These are phyloP conservation scores for Davidsoniella eucalypti DNA, from an alignment of 2,329 filamentous ascomycete genomes.

Conservation along the genomic window DNA sequence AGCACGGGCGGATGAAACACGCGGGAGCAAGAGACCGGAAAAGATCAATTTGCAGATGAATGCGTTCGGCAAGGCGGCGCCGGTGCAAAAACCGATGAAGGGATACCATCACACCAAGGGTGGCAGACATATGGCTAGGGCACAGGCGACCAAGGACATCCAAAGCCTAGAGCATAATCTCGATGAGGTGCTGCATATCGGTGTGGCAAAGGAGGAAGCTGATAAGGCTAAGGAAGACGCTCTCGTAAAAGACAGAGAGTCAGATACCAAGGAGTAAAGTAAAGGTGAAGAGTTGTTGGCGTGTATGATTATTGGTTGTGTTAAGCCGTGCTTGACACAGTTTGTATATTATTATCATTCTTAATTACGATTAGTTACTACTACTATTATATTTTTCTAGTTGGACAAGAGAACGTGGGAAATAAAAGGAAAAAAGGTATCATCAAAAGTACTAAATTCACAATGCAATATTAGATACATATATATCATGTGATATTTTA, in stretches of 20 bases:
- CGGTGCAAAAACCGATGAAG: slow-evolving; percentile 13
- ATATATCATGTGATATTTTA: no score
- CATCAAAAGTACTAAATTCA: no score
- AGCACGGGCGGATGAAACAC: slow-evolving; percentile 7
- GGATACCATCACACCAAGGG: slow-evolving; percentile 12
- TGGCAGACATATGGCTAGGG: slow-evolving; percentile 11
- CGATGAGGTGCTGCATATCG: slow-evolving; percentile 9
- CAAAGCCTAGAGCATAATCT: slow-evolving; percentile 6
- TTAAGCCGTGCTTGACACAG: neutral
- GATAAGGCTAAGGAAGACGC: neutral
- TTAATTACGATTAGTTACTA: neutral
- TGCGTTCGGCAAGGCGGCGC: slow-evolving; percentile 11
- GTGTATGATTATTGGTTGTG: slow-evolving; percentile 7
- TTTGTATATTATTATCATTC: slow-evolving; percentile 8
- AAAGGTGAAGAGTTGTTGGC: neutral
- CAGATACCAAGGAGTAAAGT: neutral
- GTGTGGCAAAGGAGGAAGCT: slow-evolving; percentile 2
- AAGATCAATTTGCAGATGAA: slow-evolving; percentile 12
- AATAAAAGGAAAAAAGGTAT: no score
- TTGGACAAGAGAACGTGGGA: no score
- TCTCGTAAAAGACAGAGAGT: neutral
- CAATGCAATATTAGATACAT: no score
- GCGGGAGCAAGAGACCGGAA: slow-evolving; percentile 3
- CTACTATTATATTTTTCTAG: no score
- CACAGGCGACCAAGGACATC: slow-evolving; percentile 7